These are phyloP conservation scores for Candida chauliodis DNA, from an alignment of 805 yeast species.

Conservation along the genomic window DNA sequence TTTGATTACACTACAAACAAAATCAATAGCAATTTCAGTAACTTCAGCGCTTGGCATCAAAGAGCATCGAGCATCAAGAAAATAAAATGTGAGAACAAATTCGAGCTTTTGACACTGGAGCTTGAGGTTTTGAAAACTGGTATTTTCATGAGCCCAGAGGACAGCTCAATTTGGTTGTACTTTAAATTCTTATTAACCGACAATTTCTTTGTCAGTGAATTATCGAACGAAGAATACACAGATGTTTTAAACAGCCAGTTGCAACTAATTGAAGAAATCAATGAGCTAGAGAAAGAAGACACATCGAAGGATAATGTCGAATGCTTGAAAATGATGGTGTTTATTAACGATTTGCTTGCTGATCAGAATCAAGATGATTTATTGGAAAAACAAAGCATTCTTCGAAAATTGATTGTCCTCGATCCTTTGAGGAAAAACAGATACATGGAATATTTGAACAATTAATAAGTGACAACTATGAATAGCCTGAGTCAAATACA, in stretches of 20 bases:
- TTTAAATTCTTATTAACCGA: conserved; percentile 70
- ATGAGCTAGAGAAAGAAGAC: conserved; percentile 71
- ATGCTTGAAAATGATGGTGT: conserved; percentile 66
- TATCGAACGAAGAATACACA: conserved; percentile 19
- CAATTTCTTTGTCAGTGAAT: conserved; percentile 30
- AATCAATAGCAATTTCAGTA: conserved; percentile 81
- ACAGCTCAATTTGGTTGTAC: conserved; percentile 90
- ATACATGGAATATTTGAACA: conserved; percentile 48
- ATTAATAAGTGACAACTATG: too few relatives aligned
- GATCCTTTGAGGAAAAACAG: conserved; percentile 68
- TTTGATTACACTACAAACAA: conserved; percentile 72
- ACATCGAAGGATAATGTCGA: conserved; percentile 55
- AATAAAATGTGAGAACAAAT: conserved; percentile 19
- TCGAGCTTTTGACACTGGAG: conserved; percentile 49
- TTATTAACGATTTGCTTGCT: conserved; percentile 34
- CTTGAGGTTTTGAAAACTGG: conserved; percentile 73
- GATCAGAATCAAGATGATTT: conserved; percentile 6
- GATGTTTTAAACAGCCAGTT: conserved; percentile 45
- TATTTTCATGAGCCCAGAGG: conserved; percentile 88
- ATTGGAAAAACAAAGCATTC: conserved; percentile 29
- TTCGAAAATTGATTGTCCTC: conserved; percentile 43
- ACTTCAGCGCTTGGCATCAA: conserved; percentile 95
- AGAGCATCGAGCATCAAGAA: conserved; percentile 65
- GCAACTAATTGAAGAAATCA: conserved; percentile 53
- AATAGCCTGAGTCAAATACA: conserved; percentile 7